These are phyloP conservation scores for Alnus glutinosa DNA, from an alignment of 306 rosid species.

Conservation along the genomic window DNA sequence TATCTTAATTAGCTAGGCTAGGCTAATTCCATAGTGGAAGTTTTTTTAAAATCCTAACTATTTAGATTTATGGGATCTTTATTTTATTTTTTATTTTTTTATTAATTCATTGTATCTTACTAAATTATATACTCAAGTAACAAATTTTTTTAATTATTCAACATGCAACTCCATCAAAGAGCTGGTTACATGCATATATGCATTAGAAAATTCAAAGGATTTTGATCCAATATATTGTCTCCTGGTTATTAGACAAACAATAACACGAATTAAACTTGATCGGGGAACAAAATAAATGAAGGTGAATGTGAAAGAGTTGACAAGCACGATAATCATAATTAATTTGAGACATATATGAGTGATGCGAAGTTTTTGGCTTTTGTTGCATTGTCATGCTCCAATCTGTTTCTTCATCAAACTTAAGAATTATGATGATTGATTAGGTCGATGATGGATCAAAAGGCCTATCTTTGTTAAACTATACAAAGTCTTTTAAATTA, in stretches of 20 bases:
- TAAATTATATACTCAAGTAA: too few relatives aligned
- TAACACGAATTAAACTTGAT: conserved; percentile 14
- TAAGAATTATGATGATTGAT: conserved; percentile 26
- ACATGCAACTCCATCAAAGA: too few relatives aligned
- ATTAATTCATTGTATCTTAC: too few relatives aligned
- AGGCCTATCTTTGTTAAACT: conserved; percentile 16
- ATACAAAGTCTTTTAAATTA: not conserved
- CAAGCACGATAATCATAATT: conserved; percentile 1
- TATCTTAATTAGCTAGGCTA: too few relatives aligned
- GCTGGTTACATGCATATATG: too few relatives aligned
- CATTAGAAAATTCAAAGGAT: conserved; percentile 6
- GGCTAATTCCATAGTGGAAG: too few relatives aligned
- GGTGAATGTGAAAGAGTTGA: conserved; percentile 17
- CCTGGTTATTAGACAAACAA: conserved; percentile 20
- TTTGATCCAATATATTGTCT: conserved; percentile 23
- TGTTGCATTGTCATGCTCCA: conserved; percentile 27
- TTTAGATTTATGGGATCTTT: too few relatives aligned
- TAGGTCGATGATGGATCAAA: conserved; percentile 33
- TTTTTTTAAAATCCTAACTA: conserved; percentile 15
- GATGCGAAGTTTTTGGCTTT: conserved; percentile 51
- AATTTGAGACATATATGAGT: conserved; percentile 6
- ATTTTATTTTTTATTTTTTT: too few relatives aligned
- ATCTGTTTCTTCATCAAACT: conserved; percentile 38
- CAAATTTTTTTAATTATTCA: too few relatives aligned
- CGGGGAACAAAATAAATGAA: conserved; percentile 13